Percentiles rank a stretch among this genome's conserved stretches.
Conservation (phyloP, 805 yeast species). For the Komagataella ulmi region DNA sequence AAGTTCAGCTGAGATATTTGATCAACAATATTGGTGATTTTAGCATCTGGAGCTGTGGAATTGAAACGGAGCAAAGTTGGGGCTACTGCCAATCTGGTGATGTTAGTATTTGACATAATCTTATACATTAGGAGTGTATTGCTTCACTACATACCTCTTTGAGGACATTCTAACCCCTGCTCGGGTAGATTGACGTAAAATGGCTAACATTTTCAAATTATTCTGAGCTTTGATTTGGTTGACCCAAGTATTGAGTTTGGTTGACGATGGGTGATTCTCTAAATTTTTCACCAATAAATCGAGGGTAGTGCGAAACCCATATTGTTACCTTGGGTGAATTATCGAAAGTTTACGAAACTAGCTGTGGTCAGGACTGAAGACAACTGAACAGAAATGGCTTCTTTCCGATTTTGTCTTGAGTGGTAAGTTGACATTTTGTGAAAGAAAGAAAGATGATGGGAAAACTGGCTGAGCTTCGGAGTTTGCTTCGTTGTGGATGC, state of each 20-base stretch:
- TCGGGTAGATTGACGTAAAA: slow-evolving; percentile 12
- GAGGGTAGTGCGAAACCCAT: background rate
- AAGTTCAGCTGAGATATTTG: slow-evolving; percentile 84
- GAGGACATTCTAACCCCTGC: slow-evolving; percentile 8
- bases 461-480: background rate
- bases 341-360: background rate
- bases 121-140: background rate
- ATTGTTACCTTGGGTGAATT: background rate
- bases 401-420: slow-evolving; percentile 91
- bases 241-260: background rate
- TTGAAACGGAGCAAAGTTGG: slow-evolving; percentile 26
- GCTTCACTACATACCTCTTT: slow-evolving; percentile 9
- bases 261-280: background rate
- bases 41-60: slow-evolving; percentile 64
- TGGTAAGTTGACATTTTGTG: slow-evolving; percentile 22
- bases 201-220: background rate
- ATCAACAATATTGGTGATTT: slow-evolving; percentile 77
- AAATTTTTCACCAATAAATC: background rate
- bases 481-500: background rate
- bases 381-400: slow-evolving; percentile 42
- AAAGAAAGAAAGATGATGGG: background rate
- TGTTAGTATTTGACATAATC: background rate
- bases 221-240: background rate
- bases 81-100: slow-evolving; percentile 2
- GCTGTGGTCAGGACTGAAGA: background rate